A percentile compares a stretch with the other conserved stretches of the same genome.
Conservation (phyloP, 768 basidiomycete genomes). For the Lactifluus pinguis region DNA sequence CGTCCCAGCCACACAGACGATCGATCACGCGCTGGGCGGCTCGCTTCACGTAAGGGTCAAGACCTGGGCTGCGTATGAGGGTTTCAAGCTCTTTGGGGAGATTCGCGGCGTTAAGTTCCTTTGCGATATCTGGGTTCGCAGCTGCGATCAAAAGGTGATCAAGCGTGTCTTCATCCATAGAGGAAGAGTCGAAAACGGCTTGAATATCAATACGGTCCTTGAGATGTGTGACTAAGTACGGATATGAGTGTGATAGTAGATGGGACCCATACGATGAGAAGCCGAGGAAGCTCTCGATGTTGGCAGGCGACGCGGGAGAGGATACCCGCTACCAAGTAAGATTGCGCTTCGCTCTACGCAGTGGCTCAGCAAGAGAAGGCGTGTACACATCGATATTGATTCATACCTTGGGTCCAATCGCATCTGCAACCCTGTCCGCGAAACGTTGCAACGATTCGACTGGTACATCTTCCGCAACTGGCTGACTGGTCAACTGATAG, state of each 20-base stretch:
- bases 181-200: slow-evolving; percentile 43
- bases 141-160: slow-evolving; percentile 53
- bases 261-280: slow-evolving; percentile 39
- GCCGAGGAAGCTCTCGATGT: slow-evolving; percentile 35
- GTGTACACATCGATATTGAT: too few relatives aligned
- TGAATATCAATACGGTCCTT: slow-evolving; percentile 53
- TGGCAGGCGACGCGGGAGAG: slow-evolving; percentile 60
- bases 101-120: slow-evolving; percentile 34
- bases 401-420: slow-evolving; percentile 50
- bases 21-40: slow-evolving; percentile 39
- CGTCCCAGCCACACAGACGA: slow-evolving; percentile 51
- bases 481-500: slow-evolving; percentile 43
- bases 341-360: slow-evolving; percentile 42
- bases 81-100: slow-evolving; percentile 37
- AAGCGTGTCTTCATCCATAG: slow-evolving; percentile 47
- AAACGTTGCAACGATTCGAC: slow-evolving; percentile 45
- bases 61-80: slow-evolving; percentile 30
- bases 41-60: slow-evolving; percentile 34
- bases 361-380: background rate
- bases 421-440: slow-evolving; percentile 44
- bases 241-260: background rate
- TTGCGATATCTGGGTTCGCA: slow-evolving; percentile 56
- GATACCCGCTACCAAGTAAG: slow-evolving; percentile 53
- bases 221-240: background rate
- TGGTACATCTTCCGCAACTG: slow-evolving; percentile 49